These are phyloP conservation scores for Lasiodiplodia theobromae DNA, from an alignment of 2,329 filamentous ascomycete genomes.

Conservation along the genomic window DNA sequence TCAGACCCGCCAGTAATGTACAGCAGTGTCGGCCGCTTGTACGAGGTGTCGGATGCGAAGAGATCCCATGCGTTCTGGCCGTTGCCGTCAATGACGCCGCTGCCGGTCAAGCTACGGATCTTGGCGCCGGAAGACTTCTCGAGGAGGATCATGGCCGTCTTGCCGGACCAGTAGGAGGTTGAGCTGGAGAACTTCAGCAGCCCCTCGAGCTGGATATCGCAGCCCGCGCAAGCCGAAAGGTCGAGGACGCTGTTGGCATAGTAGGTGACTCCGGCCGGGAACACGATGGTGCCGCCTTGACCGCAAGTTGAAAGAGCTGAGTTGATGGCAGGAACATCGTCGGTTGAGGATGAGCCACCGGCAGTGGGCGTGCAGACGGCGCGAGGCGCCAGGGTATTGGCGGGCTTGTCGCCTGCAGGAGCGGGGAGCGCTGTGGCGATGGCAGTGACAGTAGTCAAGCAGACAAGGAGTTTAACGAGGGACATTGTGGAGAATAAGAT, in stretches of 20 bases:
- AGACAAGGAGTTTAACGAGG: not conserved
- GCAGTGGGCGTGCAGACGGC: constrained; percentile 45
- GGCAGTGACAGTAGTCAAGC: constrained; percentile 11
- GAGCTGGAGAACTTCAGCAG: constrained; percentile 50
- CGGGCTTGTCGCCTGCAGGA: constrained; percentile 40
- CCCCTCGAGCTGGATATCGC: constrained; percentile 57
- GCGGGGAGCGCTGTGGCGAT: constrained; percentile 35
- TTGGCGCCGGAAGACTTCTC: constrained; percentile 48
- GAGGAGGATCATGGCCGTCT: constrained; percentile 50
- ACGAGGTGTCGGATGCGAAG: constrained; percentile 50
- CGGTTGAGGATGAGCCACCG: constrained; percentile 41
- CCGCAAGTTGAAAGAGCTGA: constrained; percentile 53
- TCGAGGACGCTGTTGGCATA: constrained; percentile 53
- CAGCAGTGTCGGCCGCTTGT: constrained; percentile 51
- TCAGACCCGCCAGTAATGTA: constrained; percentile 50
- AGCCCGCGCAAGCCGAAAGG: constrained; percentile 52
- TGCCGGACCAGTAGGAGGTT: constrained; percentile 52
- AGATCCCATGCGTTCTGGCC: constrained; percentile 53
- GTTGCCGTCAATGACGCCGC: constrained; percentile 56
- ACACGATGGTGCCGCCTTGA: constrained; percentile 54
- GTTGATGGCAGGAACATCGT: constrained; percentile 55
- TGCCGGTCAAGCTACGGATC: constrained; percentile 50
- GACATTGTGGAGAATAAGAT: not conserved
- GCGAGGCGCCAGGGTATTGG: constrained; percentile 3
- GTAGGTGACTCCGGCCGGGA: constrained; percentile 53